Percentiles rank a stretch among this genome's conserved stretches.
Conservation (phyloP, 2,329 filamentous ascomycete species). For the Colletotrichum sansevieriae region DNA sequence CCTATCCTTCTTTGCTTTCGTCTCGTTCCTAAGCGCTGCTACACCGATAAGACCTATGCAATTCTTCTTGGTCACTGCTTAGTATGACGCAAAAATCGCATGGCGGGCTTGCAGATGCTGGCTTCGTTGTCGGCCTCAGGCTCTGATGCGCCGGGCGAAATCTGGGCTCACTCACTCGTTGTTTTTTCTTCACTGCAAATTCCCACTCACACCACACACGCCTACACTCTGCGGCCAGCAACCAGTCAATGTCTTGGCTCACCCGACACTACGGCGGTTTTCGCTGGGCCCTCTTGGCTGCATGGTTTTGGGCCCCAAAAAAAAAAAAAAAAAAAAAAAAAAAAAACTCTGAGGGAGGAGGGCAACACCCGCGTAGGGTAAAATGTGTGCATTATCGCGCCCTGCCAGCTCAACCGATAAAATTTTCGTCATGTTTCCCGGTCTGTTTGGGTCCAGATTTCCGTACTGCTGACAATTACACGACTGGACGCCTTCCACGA, state of each 20-base stretch:
- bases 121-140: conserved; percentile 17
- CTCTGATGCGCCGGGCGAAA: conserved; percentile 12
- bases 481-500: background rate
- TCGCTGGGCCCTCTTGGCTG: conserved; percentile 12
- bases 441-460: conserved; percentile 13
- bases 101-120: background rate
- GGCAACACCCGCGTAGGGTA: no score
- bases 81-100: conserved; percentile 15
- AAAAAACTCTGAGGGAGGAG: no score
- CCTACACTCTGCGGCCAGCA: background rate
- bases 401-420: conserved; percentile 2
- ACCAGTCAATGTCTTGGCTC: background rate
- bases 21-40: background rate
- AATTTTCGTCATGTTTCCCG: background rate
- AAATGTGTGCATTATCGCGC: background rate
- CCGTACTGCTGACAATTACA: conserved; percentile 6
- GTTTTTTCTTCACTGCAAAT: background rate
- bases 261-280: no score
- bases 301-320: conserved; percentile 23
- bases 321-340: no score
- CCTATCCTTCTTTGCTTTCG: background rate
- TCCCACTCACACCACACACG: background rate
- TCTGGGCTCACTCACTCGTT: conserved; percentile 1
- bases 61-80: background rate
- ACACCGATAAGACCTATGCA: background rate